Evolutionary conservation across 768 basidiomycete species (phyloP), one percentile per base, ranked within the genome.

Genomic region (Collybia nuda): DNA sequence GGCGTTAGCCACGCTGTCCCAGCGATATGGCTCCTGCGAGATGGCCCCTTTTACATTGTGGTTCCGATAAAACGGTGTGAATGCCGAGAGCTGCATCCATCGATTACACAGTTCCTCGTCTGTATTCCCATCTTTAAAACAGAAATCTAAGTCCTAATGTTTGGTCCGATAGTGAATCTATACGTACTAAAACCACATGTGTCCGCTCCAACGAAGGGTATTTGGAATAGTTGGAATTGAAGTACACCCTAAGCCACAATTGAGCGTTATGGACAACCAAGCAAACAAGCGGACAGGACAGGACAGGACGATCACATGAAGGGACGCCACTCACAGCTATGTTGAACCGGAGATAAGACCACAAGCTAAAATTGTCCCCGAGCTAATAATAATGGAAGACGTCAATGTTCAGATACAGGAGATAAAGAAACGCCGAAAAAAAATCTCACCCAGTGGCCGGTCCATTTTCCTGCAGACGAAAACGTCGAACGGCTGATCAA

Each of bases 41-140:
- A 89, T 71, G 4, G 86, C 85, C 19, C 80, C 81, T 47, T 70
- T 72, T 26, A 74, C 66, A 54, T 88, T 88, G 64, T 92, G 90
- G 63, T 92, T 93, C 45, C 90, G 74, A 65, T 82, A 90, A 74
- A 93, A 93, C 5, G 90, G 90, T 22, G 78, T 78, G 63, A 92
- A 92, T 1, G 89, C 90, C 2, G 86, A 76, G n/a, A 91, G 76
- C 63, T 86, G 84, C 88, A 89, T 90, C 90, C 90, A 93, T 15
- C 90, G 79, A 54, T 84, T 85, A 67, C 88, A 88, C 8, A 93
- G 75, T 62, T 91, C 88, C 64, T 92, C 90, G 56, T 89, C 80
- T 6, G 85, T 84, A 63, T 91, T 90, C 2, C 72, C 80, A 53
- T 73, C 70, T 74, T 21, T 11, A 36, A 41, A 54, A 39, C 41